Evolutionary conservation across 2,329 filamentous ascomycete species (phyloP), one percentile per base, ranked within the genome.

Genomic region (Sarocladiaceae sp.): DNA sequence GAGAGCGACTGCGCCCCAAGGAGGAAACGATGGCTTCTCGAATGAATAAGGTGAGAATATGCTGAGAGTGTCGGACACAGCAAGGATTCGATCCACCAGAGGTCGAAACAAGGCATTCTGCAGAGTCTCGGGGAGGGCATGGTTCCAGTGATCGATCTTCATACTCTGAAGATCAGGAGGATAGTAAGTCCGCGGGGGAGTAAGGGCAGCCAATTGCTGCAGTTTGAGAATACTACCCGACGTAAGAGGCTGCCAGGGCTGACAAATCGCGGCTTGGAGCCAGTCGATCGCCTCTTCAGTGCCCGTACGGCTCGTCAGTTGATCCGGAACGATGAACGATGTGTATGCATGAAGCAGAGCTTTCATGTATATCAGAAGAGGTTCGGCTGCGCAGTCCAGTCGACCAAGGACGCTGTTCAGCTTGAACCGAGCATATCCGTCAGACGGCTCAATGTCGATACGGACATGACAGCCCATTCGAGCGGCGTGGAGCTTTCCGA

Each of bases 281-380:
- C 76, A 72, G 0, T 53, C 48, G 0, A 80, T 51, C 0, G 75
- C 72, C 24, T 71, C 57, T 51, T 81, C 76, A 0, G 73, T 76
- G 0, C 78, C 78, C 0, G 75, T 80, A 3, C 58, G 55, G 0
- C 50, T 41, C 0, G 71, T 79, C 1, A 79, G 56, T 0, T 57
- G 57, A 49, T 80, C 76, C 0, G 69, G 67, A 0, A 77, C 53
- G 29, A 63, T 52, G 24, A 72, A 76, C 0, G 80, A 81, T 0
- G 82, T 85, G 4, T 70, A 58, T 0, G 80, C 82, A 53, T 86
- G 82, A 1, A 80, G 56, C 3, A 70, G 57, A 0, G 78, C 79
- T 51, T 80, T 83, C 1, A 63, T 63, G 45, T 80, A 81, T 0
- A 79, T 58, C 0, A 80, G 58, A 0, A 55, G 55, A 0, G 76